Evolutionary conservation across 257 asterid species (phyloP), one percentile per base, ranked within the genome.

Genomic region (Schizonepeta tenuifolia): DNA sequence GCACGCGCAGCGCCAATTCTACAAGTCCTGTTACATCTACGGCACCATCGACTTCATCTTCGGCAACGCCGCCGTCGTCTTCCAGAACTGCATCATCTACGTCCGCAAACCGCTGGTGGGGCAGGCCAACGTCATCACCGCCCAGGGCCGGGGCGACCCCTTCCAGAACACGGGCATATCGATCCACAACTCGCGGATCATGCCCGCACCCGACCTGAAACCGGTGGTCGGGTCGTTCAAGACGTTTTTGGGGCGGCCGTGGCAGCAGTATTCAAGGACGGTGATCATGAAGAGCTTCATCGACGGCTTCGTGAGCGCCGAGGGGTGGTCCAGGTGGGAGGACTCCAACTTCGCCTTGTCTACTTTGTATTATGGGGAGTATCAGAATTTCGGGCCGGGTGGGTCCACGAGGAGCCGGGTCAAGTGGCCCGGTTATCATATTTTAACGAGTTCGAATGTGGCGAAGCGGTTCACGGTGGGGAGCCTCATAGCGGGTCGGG

Each of bases 1-100:
- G 53, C 98, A 87, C 36, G 88, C 98, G 1, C 97, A 93, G 40
- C 96, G 98, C 7, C 98, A 93, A 10, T 93, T 93, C 86, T 93
- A 90, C 80, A 93, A 86, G 74, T 55, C 83, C 21, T 91, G 98
- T 57, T 81, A 82, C 82, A 83, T 93, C 36, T 93, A 85, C 53
- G 97, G 97, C 22, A 93, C 97, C 7, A 83, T 93, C 35, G 97
- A 93, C 46, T 89, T 93, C 83, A 90, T 93, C 28, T 93, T 90
- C 36, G 98, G 98, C 3, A 93, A 93, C 49, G 97, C 97, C 0
- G 96, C 97, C 2, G 97, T 86, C 5, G 97, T 90, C 0, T 81
- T 93, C 83, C 98, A 91, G 7, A 89, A 83, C 63, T 89, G 98
- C 83, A 72, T 77, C 1, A 86, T 93, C 67, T 89, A 83, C 71